These are phyloP conservation scores for Kwoniella botswanensis DNA, from an alignment of 768 basidiomycete species.

Conservation along the genomic window DNA sequence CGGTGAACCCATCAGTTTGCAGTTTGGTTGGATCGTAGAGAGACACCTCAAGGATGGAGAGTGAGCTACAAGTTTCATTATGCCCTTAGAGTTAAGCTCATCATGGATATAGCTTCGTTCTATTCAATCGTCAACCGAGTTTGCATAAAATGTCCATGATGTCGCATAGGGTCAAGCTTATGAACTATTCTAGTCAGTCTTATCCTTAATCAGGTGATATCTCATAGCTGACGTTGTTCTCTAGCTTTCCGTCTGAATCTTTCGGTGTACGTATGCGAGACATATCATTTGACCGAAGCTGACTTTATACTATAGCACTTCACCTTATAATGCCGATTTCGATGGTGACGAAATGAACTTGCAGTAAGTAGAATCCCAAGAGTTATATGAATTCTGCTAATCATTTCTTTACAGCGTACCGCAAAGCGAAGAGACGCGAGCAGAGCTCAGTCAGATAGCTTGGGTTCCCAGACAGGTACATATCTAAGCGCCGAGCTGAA, in stretches of 20 bases:
- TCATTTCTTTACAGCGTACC: slow-evolving; percentile 71
- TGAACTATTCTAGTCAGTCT: slow-evolving; percentile 93
- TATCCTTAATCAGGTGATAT: neutral
- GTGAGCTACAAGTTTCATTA: slow-evolving; percentile 64
- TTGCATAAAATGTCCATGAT: slow-evolving; percentile 99
- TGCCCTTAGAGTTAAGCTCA: slow-evolving; percentile 14
- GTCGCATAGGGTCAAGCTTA: slow-evolving; percentile 94
- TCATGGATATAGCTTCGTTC: slow-evolving; percentile 68
- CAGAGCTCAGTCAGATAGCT: slow-evolving; percentile 95
- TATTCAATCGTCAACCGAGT: slow-evolving; percentile 98
- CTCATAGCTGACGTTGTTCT: slow-evolving; percentile 18
- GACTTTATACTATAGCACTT: slow-evolving; percentile 66
- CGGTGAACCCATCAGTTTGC: slow-evolving; percentile 83
- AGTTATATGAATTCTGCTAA: neutral
- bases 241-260: slow-evolving; percentile 95
- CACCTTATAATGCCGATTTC: slow-evolving; percentile 99
- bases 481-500: slow-evolving; percentile 19
- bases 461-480: slow-evolving; percentile 94
- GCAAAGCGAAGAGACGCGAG: slow-evolving; percentile 96
- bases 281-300: slow-evolving; percentile 19
- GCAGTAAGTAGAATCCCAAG: slow-evolving; percentile 67
- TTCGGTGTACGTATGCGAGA: slow-evolving; percentile 77
- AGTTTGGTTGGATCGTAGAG: slow-evolving; percentile 99
- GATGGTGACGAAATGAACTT: slow-evolving; percentile 99
- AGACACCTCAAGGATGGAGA: slow-evolving; percentile 97